These are phyloP conservation scores for Coriaria nepalensis DNA, from an alignment of 306 rosid genomes.

Conservation along the genomic window DNA sequence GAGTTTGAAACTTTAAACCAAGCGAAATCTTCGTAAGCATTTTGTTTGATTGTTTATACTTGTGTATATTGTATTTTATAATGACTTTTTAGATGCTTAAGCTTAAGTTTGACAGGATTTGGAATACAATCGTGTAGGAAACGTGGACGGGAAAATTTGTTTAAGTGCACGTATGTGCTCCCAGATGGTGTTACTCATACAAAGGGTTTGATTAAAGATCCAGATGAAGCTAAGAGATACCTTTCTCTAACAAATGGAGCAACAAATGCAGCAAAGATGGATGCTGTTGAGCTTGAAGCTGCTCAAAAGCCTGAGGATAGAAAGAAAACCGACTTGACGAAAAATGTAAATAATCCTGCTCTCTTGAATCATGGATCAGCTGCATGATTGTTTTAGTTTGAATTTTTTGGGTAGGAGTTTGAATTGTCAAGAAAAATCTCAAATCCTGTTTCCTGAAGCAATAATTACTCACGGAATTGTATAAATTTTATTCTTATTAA, in stretches of 20 bases:
- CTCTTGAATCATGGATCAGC: not conserved
- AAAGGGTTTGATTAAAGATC: constrained; percentile 67
- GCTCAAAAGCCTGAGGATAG: constrained; percentile 26
- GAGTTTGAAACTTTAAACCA: too few relatives aligned
- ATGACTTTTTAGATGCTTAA: too few relatives aligned
- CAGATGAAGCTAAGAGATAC: constrained; percentile 47
- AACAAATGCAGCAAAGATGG: constrained; percentile 15
- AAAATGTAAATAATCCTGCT: constrained; percentile 39
- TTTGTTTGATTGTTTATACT: too few relatives aligned
- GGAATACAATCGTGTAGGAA: constrained; percentile 29
- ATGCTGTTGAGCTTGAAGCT: constrained; percentile 18
- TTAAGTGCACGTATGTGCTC: constrained; percentile 72
- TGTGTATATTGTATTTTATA: too few relatives aligned
- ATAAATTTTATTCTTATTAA: too few relatives aligned
- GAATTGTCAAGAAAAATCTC: too few relatives aligned
- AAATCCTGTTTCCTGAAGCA: too few relatives aligned
- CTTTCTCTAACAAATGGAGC: constrained; percentile 30
- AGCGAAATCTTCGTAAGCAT: too few relatives aligned
- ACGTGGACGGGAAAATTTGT: constrained; percentile 46
- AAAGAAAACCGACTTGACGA: constrained; percentile 54
- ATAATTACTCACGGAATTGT: too few relatives aligned
- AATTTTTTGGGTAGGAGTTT: constrained; percentile 45
- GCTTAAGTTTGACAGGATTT: not conserved
- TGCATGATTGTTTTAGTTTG: constrained; percentile 1
- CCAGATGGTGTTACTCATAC: constrained; percentile 75